Base-by-base conservation (phyloP, 2,329 filamentous ascomycete species). In the Aspergillus pseudoviridinutans region DNA sequence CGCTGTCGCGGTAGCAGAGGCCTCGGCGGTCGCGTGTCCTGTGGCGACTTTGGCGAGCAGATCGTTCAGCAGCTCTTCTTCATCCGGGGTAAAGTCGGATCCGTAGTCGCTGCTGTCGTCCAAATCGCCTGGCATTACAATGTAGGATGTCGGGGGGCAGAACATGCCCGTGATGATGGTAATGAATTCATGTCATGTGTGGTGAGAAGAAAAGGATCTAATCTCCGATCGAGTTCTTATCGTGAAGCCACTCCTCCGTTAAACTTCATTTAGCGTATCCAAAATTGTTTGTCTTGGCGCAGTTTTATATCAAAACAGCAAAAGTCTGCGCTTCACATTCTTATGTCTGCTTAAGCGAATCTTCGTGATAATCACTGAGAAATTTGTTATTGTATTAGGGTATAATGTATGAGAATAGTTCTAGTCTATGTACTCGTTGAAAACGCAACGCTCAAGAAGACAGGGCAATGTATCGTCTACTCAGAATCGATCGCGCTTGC, bases 11-110 rank as follows among this genome's bases (percentile, higher is more conserved):
- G 55, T 56, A n/a, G 61, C 52, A 27, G 61, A 55, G 56, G 57
- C 7, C 51, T 55, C 51, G 28, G 46, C 63, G 56, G 66, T 61
- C 64, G 66, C 66, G 65, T 66, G 53, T 49, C 74, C 71, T 25
- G 72, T 62, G 46, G 72, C 72, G 54, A 78, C 72, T 63, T 79
- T 73, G 51, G 77, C 74, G 53, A 87, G 72, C 29, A 87, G 68
- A 42, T 78, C 74, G 64, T 78, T 77, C 55, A 86, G 66, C 35
- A 82, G 72, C 50, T 78, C 77, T 60, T 84, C 80, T 73, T 86
- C 83, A 61, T 84, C 81, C 3, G 78, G 71, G 7, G 82, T 80
- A 62, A 87, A 80, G 59, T 88, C 85, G 4, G 83, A 85, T 59
- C 84, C 86, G 79, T 87, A 88, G 62, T 87, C 84, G 70, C 82